Evolutionary conservation across 2,329 filamentous ascomycete species (phyloP).

Genomic region (Phaeosphaeriaceae sp.): DNA sequence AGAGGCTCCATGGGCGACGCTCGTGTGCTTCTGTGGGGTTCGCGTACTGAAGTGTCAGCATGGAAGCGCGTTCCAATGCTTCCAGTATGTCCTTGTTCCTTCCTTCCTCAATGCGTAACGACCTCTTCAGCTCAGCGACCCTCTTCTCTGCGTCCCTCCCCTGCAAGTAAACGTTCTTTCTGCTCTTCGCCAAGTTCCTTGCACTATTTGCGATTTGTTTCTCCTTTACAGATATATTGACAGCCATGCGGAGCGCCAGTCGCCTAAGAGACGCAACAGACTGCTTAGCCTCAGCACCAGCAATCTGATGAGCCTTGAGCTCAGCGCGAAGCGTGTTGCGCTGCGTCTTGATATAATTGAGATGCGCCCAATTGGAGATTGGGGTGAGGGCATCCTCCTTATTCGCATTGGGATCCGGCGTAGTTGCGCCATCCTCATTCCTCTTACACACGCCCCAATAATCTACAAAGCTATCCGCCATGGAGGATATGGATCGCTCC

Average conservation of each 20-base stretch:
- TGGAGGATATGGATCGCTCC: conserved; percentile 40
- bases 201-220: conserved; percentile 45
- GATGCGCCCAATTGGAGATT: conserved; percentile 46
- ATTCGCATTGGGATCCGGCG: conserved; percentile 16
- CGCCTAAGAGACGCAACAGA: conserved; percentile 44
- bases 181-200: conserved; percentile 37
- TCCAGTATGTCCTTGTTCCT: conserved; percentile 47
- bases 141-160: conserved; percentile 41
- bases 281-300: conserved; percentile 42
- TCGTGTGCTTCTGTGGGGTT: conserved; percentile 26
- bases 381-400: conserved; percentile 32
- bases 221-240: conserved; percentile 49
- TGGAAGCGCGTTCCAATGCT: conserved; percentile 43
- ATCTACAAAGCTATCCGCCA: conserved; percentile 46
- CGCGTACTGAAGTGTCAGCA: conserved; percentile 47
- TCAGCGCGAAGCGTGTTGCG: conserved; percentile 40
- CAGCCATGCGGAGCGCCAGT: conserved; percentile 47
- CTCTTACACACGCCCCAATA: conserved; percentile 26
- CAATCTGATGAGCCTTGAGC: conserved; percentile 42
- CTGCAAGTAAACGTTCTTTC: conserved; percentile 41
- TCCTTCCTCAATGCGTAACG: conserved; percentile 41
- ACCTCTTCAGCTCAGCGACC: conserved; percentile 40
- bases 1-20: conserved; percentile 29
- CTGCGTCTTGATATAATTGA: conserved; percentile 45
- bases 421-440: conserved; percentile 16